Conservation (phyloP, 2,329 filamentous ascomycete species). For the Sclerotinia spermophila region DNA sequence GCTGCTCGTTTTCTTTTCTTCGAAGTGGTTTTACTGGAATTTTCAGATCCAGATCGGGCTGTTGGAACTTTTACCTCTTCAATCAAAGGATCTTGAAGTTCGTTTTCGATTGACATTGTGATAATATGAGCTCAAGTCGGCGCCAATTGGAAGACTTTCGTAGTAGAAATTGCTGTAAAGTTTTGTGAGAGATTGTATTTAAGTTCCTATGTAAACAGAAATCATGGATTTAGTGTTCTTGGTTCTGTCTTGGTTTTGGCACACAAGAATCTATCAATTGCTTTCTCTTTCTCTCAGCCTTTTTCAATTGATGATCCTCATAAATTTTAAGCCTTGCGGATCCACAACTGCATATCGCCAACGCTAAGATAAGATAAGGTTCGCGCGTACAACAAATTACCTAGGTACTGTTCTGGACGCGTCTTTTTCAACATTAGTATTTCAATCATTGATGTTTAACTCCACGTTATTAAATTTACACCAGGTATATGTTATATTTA, state of each 20-base stretch:
- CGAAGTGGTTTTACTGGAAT: conserved; percentile 13
- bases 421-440: conserved; percentile 1
- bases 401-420: conserved; percentile 8
- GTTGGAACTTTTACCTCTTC: conserved; percentile 30
- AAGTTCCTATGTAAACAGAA: background rate
- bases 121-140: background rate
- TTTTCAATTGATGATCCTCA: background rate
- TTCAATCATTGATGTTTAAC: background rate
- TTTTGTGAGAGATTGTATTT: background rate
- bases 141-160: background rate
- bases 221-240: background rate
- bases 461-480: too few relatives aligned
- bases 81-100: conserved; percentile 34
- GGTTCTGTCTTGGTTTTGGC: background rate
- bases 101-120: conserved; percentile 31
- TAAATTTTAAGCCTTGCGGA: conserved; percentile 9
- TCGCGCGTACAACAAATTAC: background rate
- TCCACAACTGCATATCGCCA: background rate
- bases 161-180: background rate
- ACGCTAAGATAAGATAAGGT: conserved; percentile 19
- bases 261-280: background rate
- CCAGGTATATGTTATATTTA: background rate
- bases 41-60: conserved; percentile 24
- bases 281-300: background rate
- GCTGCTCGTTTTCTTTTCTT: conserved; percentile 36